Evolutionary conservation across 495 filamentous ascomycete species (phyloP), one percentile per base, ranked within the genome.

Genomic region (Annulohypoxylon moriforme): DNA sequence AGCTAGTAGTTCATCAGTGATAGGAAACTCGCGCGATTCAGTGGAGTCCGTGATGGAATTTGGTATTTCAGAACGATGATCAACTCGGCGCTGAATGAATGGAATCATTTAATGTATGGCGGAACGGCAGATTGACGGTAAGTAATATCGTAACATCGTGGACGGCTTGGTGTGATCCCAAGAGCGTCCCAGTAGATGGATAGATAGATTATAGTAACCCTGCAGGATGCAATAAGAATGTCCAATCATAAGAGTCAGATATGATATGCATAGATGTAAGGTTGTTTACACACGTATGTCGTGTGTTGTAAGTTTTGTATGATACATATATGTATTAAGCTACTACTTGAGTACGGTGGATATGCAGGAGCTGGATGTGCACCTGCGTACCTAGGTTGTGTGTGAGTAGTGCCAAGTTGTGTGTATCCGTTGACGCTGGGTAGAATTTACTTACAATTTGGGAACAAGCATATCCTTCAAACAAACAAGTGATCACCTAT

Each of bases 81-180:
- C 10, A 55, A 18, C 24, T 47, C 27, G 22, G 18, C 9, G 22
- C 4, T 14, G 40, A 65, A 24, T 29, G 36, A 10, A 64, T 29
- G 24, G 31, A 49, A 38, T 1, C n/a, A 24, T 46, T 68, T 64
- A 68, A 68, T 68, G 47, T 64, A 65, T 64, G 64, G 60, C n/a
- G n/a, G 60, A 65, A 34, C 27, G 64, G 60, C 55, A 64, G 27
- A 22, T 36, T 64, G 22, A 34, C 27, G 36, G 59, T 29, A 67
- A 6, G 34, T 72, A 59, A 59, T 62, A 64, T 53, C 11, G 16
- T n/a, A 53, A 16, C 25, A 61, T 55, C 29, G 5, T 50, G 7
- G 13, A 49, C 25, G 16, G 34, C 38, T 66, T 62, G 31, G 47
- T 61, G 47, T 29, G 61, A 29, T 61, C 10, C n/a, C 29, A 33